phyloP scores from a whole-genome alignment of 2,329 filamentous ascomycete genomes.

The Pseudogymnoascus sp. region DNA sequence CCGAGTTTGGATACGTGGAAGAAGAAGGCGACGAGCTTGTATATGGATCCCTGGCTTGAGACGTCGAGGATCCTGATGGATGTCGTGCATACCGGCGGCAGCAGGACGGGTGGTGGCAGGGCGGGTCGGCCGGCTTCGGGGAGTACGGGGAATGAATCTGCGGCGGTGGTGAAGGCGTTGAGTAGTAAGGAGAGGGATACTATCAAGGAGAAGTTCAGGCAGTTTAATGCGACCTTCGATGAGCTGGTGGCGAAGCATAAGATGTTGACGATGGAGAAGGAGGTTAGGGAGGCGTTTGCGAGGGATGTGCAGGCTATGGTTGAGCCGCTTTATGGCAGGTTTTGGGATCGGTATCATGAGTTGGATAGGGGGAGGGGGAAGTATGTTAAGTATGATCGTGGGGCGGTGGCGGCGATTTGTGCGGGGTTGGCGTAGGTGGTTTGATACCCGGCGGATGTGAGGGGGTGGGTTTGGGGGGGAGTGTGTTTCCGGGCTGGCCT shows the following conservation, averaged over 20 bases:
- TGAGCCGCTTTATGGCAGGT: constrained; percentile 86
- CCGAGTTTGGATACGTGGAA: constrained; percentile 70
- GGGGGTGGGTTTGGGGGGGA: neutral
- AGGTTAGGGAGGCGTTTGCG: constrained; percentile 71
- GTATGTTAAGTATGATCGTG: constrained; percentile 96
- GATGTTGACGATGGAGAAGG: constrained; percentile 77
- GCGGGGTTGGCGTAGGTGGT: constrained; percentile 14
- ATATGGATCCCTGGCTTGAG: constrained; percentile 83
- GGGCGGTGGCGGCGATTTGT: constrained; percentile 58
- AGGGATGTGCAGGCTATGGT: constrained; percentile 85
- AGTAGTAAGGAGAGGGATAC: constrained; percentile 88
- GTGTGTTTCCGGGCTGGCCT: neutral
- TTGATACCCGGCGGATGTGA: neutral
- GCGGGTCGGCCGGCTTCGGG: constrained; percentile 57
- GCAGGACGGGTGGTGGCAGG: constrained; percentile 40
- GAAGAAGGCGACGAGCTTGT: constrained; percentile 74
- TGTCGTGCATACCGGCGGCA: constrained; percentile 69
- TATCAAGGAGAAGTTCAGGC: constrained; percentile 91
- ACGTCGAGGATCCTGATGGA: constrained; percentile 78
- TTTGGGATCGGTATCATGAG: constrained; percentile 96
- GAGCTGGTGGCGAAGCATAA: constrained; percentile 79
- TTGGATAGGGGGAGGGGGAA: constrained; percentile 97
- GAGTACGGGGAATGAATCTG: constrained; percentile 59
- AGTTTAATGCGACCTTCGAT: constrained; percentile 86
- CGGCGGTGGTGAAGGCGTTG: constrained; percentile 73